phyloP scores from a whole-genome alignment of 78 protist species.

The Dictyostelium discoideum region dicty_2.7 NC_007089.4:2146001-2146500 shows the following conservation, averaged over 20 bases:
- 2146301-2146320: slow-evolving; percentile 1
- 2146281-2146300: not conserved
- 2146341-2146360: not conserved
- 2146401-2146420: not conserved
- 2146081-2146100: too few relatives aligned
- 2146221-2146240: slow-evolving; percentile 7
- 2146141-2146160: slow-evolving; percentile 46
- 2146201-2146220: not conserved
- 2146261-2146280: not conserved
- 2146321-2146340: not conserved
- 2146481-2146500: slow-evolving; percentile 7
- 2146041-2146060: too few relatives aligned
- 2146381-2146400: not conserved
- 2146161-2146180: not conserved
- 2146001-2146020: not conserved
- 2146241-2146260: not conserved
- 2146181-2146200: not conserved
- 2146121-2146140: slow-evolving; percentile 7
- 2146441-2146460: not conserved
- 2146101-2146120: not conserved
- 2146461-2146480: slow-evolving; percentile 40
- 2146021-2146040: not conserved
- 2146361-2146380: not conserved
- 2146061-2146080: too few relatives aligned
- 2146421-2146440: not conserved